Evolutionary conservation across 139 green algal genomes (phyloP), one percentile per base, ranked within the genome.

Genomic region (Chlamydomonas applanata): DNA sequence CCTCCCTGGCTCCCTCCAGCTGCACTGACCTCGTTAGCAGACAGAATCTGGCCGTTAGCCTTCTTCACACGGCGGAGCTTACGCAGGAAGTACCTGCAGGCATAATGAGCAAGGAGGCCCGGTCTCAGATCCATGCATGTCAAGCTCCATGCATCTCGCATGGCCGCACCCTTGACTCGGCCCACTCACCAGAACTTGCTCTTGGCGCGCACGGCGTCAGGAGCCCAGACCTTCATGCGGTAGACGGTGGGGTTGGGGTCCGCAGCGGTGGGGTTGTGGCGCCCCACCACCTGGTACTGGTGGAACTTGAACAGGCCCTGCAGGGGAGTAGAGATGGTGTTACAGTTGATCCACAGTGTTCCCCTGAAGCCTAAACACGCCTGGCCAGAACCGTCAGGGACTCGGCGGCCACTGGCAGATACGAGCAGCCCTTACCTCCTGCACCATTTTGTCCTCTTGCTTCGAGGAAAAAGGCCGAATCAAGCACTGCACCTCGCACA

Each of bases 191-290:
- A 99, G 87, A 99, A 99, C 93, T 99, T 99, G 81, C 83, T 94
- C 87, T 94, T 97, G 71, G 95, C 96, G 56, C 88, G 85, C 40
- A 98, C 93, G 24, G 89, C 79, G 79, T 99, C 95, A 66, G 83
- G 85, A 22, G 95, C 92, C 96, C 95, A 99, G 40, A 99, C 85
- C 95, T 99, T 99, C 96, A 99, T 99, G 77, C 96, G 91, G 91
- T 95, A 99, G n/a, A 99, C 82, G 61, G 93, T 92, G 45, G 96
- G 96, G 59, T 84, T 88, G 52, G 92, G 84, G 33, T 98, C 87
- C 29, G 79, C 76, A 71, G 95, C 90, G 60, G 92, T 98, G 69
- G 96, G 96, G 75, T 97, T 65, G 77, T 97, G 96, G 78, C 96
- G 93, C 63, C 96, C 96, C 77, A 98, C 95, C 78, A 99, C 89